Conservation (phyloP, 805 yeast species). For the Scheffersomyces stipitis region DNA sequence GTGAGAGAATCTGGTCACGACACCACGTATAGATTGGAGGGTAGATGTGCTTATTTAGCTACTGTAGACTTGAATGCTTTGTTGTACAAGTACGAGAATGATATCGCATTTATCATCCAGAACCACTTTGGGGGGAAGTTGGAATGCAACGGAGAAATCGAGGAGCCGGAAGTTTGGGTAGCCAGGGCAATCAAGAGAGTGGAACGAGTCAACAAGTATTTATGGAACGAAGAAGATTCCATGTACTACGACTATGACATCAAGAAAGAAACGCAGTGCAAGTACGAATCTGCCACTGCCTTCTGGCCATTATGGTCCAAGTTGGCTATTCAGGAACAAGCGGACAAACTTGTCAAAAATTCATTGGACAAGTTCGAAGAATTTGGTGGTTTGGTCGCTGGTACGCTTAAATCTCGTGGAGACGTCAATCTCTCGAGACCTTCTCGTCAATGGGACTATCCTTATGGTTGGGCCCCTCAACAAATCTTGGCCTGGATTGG, state of each 20-base stretch:
- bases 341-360: constrained; percentile 53
- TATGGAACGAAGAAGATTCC: constrained; percentile 82
- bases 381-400: constrained; percentile 86
- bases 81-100: constrained; percentile 85
- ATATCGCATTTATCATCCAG: constrained; percentile 67
- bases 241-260: constrained; percentile 85
- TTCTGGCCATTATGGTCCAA: constrained; percentile 94
- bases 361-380: constrained; percentile 74
- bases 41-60: constrained; percentile 83
- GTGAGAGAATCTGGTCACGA: constrained; percentile 97
- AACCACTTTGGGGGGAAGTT: constrained; percentile 54
- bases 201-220: constrained; percentile 56
- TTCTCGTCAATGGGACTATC: constrained; percentile 97
- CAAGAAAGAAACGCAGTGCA: constrained; percentile 50
- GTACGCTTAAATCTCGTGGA: constrained; percentile 75
- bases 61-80: constrained; percentile 87
- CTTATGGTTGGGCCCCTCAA: constrained; percentile 98
- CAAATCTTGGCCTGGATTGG: constrained; percentile 95
- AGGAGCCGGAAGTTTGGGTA: constrained; percentile 60
- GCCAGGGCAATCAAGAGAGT: constrained; percentile 56
- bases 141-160: constrained; percentile 25
- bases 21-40: constrained; percentile 87
- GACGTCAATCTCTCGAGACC: constrained; percentile 68
- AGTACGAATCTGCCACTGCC: constrained; percentile 83
- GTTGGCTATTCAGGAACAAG: constrained; percentile 64